These are phyloP conservation scores for Chlamydomonas incerta DNA, from an alignment of 139 green algal species.

Conservation along the genomic window DNA sequence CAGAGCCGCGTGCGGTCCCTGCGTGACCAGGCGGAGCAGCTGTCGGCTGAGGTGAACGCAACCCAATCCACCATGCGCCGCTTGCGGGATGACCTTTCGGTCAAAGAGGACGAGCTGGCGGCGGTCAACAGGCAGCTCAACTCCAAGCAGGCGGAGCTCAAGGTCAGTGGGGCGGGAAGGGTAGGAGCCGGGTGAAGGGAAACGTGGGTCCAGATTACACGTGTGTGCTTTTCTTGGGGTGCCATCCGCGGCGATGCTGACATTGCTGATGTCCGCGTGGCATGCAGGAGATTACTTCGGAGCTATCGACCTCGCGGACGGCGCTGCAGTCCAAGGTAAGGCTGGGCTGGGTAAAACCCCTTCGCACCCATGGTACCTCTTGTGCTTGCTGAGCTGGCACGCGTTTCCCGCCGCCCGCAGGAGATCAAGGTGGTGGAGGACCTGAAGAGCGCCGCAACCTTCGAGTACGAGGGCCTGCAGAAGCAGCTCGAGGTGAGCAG, in stretches of 20 bases:
- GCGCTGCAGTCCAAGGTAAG: slow-evolving; percentile 28
- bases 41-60: slow-evolving; percentile 46
- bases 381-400: too few relatives aligned
- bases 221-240: too few relatives aligned
- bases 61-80: slow-evolving; percentile 9
- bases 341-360: not conserved
- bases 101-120: slow-evolving; percentile 36
- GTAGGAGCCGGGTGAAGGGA: too few relatives aligned
- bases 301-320: slow-evolving; percentile 19
- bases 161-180: too few relatives aligned
- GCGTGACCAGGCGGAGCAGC: slow-evolving; percentile 32
- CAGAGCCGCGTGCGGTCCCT: slow-evolving; percentile 28
- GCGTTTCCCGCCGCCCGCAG: too few relatives aligned
- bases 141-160: slow-evolving; percentile 18
- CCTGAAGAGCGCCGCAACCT: slow-evolving; percentile 22
- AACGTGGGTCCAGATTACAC: too few relatives aligned
- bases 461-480: slow-evolving; percentile 40
- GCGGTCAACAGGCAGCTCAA: slow-evolving; percentile 39
- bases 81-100: slow-evolving; percentile 16
- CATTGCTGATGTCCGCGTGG: too few relatives aligned
- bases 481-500: slow-evolving; percentile 40
- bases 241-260: too few relatives aligned
- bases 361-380: too few relatives aligned
- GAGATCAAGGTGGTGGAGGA: slow-evolving; percentile 23
- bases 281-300: not conserved